Conservation (phyloP, 1,139 yeast species). For the Kodamaea sp. region DNA sequence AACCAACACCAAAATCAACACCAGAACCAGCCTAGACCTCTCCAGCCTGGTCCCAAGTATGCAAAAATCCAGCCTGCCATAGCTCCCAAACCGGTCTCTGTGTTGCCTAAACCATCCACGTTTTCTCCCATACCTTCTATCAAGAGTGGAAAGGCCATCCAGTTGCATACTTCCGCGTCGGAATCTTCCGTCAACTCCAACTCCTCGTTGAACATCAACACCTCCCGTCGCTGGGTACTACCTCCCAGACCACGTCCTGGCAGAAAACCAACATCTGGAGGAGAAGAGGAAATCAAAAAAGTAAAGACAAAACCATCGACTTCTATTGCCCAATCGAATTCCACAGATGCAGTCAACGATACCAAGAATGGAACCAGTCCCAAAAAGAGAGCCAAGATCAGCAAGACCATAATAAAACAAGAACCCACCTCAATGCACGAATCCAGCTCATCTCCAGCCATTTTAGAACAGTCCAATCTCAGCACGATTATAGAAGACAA, state of each 20-base stretch:
- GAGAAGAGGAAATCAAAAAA: constrained; percentile 13
- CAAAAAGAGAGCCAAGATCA: constrained; percentile 14
- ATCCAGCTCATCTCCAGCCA: background rate
- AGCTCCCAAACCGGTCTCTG: constrained; percentile 39
- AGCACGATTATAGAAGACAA: too few species aligned
- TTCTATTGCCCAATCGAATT: too few species aligned
- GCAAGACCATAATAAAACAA: constrained; percentile 4
- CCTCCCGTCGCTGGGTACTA: constrained; percentile 61
- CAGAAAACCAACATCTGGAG: constrained; percentile 40
- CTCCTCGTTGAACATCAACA: constrained; percentile 38
- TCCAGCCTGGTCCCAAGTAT: constrained; percentile 21
- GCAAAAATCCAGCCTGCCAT: constrained; percentile 45
- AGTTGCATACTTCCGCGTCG: constrained; percentile 15
- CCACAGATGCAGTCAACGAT: background rate
- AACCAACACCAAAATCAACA: background rate
- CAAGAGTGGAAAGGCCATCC: constrained; percentile 14
- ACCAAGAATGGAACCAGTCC: too few species aligned
- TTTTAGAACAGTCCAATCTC: background rate
- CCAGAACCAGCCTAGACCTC: constrained; percentile 4
- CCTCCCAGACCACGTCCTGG: constrained; percentile 70
- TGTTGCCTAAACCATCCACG: constrained; percentile 26
- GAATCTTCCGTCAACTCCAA: constrained; percentile 23
- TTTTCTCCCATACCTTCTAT: constrained; percentile 17
- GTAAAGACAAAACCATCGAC: constrained; percentile 4
- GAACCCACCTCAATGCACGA: background rate